Evolutionary conservation across 139 green algal species (phyloP), one percentile per base, ranked within the genome.

Genomic region (Tetratostichococcus sp.): DNA sequence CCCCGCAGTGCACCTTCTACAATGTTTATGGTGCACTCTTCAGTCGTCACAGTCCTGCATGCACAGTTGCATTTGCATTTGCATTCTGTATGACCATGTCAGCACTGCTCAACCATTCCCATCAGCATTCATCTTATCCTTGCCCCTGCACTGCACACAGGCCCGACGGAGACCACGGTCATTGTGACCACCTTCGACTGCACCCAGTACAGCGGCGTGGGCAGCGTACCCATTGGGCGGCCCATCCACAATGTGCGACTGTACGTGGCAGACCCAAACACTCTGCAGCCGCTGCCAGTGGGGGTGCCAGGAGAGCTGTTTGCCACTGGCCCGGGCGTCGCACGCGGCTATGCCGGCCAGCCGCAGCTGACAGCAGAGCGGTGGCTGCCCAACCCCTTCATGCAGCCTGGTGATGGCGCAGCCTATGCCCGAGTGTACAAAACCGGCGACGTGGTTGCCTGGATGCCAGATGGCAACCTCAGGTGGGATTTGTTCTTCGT

Each of bases 301-400:
- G 85, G 85, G 28, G 67, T 70, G 65, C 69, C 80, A 31, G 84
- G 86, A 1, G 86, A 91, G 81, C 76, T 89, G 42, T 71, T 82
- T 43, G 69, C 89, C 35, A 77, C 43, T 34, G 80, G 82, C 26
- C 65, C 78, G 14, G 73, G 76, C 26, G 57, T 90, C 59, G 85
- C 78, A 17, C 59, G 67, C 11, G 85, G 83, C 35, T 89, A 89
- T 71, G 31, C 75, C 6, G 66, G 68, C 42, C 67, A 62, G 19
- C 43, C 70, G 1, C 79, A 86, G 35, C 69, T 85, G 30, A 88
- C 82, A 1, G 69, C 69, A 17, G 82, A 84, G 35, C 80, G 79
- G 26, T 90, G 84, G 32, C 33, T 87, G 22, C 30, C 74, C 31
- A 88, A 86, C 70, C 83, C 85, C 42, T 88, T 84, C 32, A 62